Percentiles rank a stretch among this genome's conserved stretches.
phyloP scores from a whole-genome alignment of 768 basidiomycete genomes.

The Dioszegia crocea region DNA sequence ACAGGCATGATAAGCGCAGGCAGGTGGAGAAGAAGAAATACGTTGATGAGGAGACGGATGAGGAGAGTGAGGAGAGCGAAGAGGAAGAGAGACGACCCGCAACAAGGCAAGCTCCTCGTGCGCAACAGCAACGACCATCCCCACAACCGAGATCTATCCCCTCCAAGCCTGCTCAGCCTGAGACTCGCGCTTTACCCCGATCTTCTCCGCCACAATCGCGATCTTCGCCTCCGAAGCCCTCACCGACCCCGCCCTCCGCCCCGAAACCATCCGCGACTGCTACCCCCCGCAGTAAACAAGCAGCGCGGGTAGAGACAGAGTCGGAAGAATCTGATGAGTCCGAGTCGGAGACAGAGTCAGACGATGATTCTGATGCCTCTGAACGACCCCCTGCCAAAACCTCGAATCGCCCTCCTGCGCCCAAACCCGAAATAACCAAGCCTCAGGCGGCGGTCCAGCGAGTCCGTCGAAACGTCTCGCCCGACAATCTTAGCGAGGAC shows the following conservation, averaged over 20 bases:
- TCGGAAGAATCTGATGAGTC: constrained; percentile 5
- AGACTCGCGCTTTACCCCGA: background rate
- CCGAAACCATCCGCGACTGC: background rate
- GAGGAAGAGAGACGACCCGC: background rate
- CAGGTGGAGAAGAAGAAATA: constrained; percentile 1
- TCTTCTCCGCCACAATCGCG: background rate
- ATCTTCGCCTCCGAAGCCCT: background rate
- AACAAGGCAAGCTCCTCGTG: background rate
- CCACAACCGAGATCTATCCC: background rate
- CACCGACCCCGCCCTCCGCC: background rate
- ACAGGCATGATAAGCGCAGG: background rate
- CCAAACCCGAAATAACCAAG: background rate
- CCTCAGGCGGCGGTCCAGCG: constrained; percentile 1
- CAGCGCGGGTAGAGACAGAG: background rate
- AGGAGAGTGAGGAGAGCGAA: constrained; percentile 1
- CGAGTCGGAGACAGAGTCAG: background rate
- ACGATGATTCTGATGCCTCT: background rate
- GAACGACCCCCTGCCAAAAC: background rate
- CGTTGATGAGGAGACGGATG: constrained; percentile 1
- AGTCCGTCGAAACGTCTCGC: constrained; percentile 3
- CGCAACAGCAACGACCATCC: background rate
- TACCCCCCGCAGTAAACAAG: background rate
- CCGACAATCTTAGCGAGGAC: background rate
- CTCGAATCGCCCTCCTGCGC: background rate
- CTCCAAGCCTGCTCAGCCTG: background rate